Evolutionary conservation across 305 asterid species (phyloP).

Genomic region (Fraxinus baroniana): DNA sequence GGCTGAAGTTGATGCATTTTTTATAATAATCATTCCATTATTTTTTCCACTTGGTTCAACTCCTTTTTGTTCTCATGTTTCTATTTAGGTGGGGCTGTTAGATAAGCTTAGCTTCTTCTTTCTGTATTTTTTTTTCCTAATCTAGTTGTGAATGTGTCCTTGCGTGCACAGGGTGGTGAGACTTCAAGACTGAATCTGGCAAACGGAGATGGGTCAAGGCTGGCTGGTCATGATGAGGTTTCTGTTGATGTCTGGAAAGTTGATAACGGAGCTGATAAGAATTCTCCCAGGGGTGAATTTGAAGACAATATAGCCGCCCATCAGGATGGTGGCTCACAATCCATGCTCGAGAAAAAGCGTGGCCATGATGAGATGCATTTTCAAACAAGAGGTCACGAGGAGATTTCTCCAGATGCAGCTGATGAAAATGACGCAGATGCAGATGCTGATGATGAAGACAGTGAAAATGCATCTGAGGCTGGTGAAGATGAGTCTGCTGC

Average conservation of each 20-base stretch:
- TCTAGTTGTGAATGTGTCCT: conserved; percentile 16
- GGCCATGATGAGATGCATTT: not conserved
- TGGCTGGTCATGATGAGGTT: conserved; percentile 43
- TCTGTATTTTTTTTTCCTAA: not conserved
- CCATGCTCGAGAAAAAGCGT: not conserved
- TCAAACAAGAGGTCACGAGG: conserved; percentile 31
- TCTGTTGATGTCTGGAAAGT: conserved; percentile 63
- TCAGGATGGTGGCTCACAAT: conserved; percentile 26
- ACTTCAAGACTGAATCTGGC: conserved; percentile 35
- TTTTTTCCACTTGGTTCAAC: not conserved
- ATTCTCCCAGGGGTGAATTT: conserved; percentile 76
- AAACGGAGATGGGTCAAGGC: conserved; percentile 52
- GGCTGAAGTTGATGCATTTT: not conserved
- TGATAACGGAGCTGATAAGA: conserved; percentile 97
- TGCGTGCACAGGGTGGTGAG: conserved; percentile 52
- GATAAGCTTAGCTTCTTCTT: not conserved
- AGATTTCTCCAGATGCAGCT: conserved; percentile 52
- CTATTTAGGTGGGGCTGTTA: not conserved
- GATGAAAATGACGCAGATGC: conserved; percentile 80
- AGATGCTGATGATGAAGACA: conserved; percentile 63
- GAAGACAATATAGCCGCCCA: conserved; percentile 75
- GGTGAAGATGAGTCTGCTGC: conserved; percentile 94
- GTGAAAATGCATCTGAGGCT: conserved; percentile 77
- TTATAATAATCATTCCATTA: not conserved
- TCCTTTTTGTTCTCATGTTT: not conserved